These are phyloP conservation scores for Mycena alexandri DNA, from an alignment of 768 basidiomycete genomes.

Conservation along the genomic window DNA sequence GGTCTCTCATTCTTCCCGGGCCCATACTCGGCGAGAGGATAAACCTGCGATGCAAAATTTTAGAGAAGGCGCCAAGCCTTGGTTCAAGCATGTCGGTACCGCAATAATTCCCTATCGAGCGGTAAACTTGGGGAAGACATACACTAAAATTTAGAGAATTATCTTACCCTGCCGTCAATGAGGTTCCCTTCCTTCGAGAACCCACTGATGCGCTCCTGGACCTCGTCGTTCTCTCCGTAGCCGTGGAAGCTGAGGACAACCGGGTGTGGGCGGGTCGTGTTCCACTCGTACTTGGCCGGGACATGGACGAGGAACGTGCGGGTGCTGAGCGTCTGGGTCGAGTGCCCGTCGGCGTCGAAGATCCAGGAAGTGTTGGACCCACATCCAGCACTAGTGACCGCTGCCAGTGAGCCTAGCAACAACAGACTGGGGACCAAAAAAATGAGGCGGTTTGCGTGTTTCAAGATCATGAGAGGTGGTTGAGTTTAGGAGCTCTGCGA, in stretches of 20 bases:
- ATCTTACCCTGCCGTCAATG: constrained; percentile 30
- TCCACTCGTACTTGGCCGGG: constrained; percentile 30
- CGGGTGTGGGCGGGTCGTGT: constrained; percentile 31
- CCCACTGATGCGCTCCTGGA: constrained; percentile 31
- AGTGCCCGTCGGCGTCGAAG: constrained; percentile 34
- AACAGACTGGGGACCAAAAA: not conserved
- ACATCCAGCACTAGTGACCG: constrained; percentile 14
- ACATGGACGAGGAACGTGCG: constrained; percentile 38
- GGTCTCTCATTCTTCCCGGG: constrained; percentile 31
- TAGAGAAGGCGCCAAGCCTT: not conserved
- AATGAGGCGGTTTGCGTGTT: not conserved
- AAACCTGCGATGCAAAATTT: constrained; percentile 23
- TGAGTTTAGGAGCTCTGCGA: too few relatives aligned
- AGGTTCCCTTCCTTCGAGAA: constrained; percentile 26
- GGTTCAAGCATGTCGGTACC: constrained; percentile 2
- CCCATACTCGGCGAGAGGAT: constrained; percentile 33
- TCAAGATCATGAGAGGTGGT: constrained; percentile 8
- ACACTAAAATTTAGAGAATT: not conserved
- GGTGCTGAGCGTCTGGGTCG: constrained; percentile 32
- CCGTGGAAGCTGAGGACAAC: constrained; percentile 38
- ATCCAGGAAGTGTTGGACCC: constrained; percentile 23
- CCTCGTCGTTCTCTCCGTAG: constrained; percentile 17
- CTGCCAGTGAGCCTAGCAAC: not conserved
- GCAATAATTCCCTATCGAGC: constrained; percentile 32
- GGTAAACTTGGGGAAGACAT: not conserved